Evolutionary conservation across 768 basidiomycete species (phyloP).

Genomic region (Mycena indigotica): DNA sequence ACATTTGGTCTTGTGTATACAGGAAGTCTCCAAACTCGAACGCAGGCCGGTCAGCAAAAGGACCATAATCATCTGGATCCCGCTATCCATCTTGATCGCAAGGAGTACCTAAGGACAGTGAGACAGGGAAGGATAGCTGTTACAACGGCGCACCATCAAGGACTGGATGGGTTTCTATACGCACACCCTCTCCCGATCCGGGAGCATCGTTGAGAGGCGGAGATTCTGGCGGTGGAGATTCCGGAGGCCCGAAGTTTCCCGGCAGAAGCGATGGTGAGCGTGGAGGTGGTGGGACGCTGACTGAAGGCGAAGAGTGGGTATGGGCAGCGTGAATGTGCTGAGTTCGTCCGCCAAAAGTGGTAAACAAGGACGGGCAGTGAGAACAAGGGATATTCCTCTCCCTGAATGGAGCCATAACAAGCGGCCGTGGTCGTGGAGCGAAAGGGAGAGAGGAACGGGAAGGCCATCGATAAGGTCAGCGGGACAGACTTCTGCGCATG

Average conservation of each 20-base stretch:
- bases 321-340: background rate
- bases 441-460: background rate
- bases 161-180: background rate
- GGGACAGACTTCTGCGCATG: background rate
- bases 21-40: conserved; percentile 26
- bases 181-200: background rate
- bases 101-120: conserved; percentile 10
- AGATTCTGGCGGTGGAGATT: background rate
- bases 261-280: too few relatives aligned
- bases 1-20: conserved; percentile 24
- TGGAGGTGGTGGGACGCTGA: background rate
- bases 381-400: background rate
- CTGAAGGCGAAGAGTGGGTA: background rate
- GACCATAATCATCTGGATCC: conserved; percentile 14
- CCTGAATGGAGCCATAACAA: background rate
- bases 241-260: too few relatives aligned
- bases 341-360: background rate
- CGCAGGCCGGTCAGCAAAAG: conserved; percentile 14
- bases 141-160: background rate
- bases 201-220: background rate
- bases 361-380: background rate
- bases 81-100: conserved; percentile 13
- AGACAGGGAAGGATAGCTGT: background rate
- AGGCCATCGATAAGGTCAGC: background rate
- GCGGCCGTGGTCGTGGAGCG: background rate